These are phyloP conservation scores for Vigna unguiculata DNA, from an alignment of 306 rosid species.

Conservation along the genomic window DNA sequence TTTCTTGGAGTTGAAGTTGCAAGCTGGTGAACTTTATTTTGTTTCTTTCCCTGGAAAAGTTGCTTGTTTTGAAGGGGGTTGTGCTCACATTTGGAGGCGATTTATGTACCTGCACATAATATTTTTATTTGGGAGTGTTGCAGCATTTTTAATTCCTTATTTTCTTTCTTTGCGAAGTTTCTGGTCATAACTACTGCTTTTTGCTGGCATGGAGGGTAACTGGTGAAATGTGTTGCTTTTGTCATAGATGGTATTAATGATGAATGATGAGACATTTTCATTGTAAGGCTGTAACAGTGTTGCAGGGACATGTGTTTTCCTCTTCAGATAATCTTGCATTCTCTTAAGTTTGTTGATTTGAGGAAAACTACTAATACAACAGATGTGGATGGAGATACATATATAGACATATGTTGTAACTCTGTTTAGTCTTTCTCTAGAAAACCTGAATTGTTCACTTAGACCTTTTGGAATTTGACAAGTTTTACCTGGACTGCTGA, in stretches of 20 bases:
- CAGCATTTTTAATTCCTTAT: conserved; percentile 31
- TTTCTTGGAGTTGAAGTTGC: conserved; percentile 46
- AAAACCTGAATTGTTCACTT: conserved; percentile 5
- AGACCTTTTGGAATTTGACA: conserved; percentile 1
- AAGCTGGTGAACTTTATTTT: conserved; percentile 18
- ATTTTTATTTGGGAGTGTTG: conserved; percentile 32
- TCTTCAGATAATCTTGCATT: conserved; percentile 16
- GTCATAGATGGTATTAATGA: conserved; percentile 25
- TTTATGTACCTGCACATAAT: conserved; percentile 22
- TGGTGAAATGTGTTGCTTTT: conserved; percentile 35
- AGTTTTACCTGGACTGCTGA: neutral
- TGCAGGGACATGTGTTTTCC: conserved; percentile 14
- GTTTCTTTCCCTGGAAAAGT: conserved; percentile 3
- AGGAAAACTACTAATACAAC: conserved; percentile 28
- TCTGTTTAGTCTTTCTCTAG: conserved; percentile 16
- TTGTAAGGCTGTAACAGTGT: conserved; percentile 18
- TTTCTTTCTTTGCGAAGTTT: conserved; percentile 32
- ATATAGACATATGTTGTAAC: conserved; percentile 15
- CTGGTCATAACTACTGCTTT: conserved; percentile 22
- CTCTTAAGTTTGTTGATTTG: conserved; percentile 9
- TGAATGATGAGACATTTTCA: conserved; percentile 3
- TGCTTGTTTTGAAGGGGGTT: conserved; percentile 19
- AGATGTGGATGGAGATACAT: conserved; percentile 35
- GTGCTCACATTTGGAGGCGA: conserved; percentile 39
- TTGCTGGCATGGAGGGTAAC: conserved; percentile 37